Conservation (phyloP, 805 yeast species). For the Crinitomyces ghanaensis region DNA sequence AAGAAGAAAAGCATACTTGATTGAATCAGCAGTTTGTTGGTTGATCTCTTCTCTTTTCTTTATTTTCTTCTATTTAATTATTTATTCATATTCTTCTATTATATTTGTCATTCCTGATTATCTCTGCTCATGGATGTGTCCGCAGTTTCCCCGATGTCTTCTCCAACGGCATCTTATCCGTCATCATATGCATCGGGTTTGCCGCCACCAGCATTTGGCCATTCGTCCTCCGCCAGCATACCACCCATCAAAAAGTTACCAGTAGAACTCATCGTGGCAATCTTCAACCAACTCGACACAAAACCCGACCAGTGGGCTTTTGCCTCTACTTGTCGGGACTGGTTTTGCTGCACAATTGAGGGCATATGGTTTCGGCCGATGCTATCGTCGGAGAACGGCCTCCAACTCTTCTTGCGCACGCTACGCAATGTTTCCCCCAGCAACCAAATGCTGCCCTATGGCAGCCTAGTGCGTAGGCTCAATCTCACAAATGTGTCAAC, state of each 20-base stretch:
- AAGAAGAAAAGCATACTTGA: too few species aligned
- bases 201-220: too few species aligned
- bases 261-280: constrained; percentile 29
- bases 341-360: constrained; percentile 71
- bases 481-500: constrained; percentile 68
- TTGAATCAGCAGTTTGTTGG: too few species aligned
- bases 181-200: too few species aligned
- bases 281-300: constrained; percentile 14
- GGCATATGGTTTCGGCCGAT: constrained; percentile 82
- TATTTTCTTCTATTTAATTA: too few species aligned
- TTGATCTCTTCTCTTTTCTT: too few species aligned
- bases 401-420: constrained; percentile 42
- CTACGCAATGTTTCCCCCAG: constrained; percentile 32
- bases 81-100: too few species aligned
- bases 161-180: too few species aligned
- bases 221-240: background rate
- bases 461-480: constrained; percentile 57
- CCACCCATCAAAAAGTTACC: constrained; percentile 28
- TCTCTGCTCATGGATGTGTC: too few species aligned
- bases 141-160: too few species aligned
- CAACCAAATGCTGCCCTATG: constrained; percentile 28
- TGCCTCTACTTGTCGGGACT: constrained; percentile 63
- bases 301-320: constrained; percentile 19
- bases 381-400: constrained; percentile 39
- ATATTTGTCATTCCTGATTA: too few species aligned